These are phyloP conservation scores for Nidularia pulvinata DNA, from an alignment of 768 basidiomycete genomes.

Conservation along the genomic window DNA sequence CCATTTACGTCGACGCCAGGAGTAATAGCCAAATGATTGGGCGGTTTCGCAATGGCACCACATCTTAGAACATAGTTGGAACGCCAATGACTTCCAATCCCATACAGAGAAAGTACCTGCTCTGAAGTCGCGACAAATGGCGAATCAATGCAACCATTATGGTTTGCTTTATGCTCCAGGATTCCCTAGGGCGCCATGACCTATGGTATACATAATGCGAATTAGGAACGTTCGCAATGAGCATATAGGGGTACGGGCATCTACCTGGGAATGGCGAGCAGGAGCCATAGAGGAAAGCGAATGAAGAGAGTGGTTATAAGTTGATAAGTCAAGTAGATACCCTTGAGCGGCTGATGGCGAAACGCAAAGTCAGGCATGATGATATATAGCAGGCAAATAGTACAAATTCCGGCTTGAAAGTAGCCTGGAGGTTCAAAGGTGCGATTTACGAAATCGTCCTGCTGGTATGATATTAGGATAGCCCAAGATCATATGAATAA, in stretches of 20 bases:
- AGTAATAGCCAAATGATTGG: slow-evolving; percentile 39
- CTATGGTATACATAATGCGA: slow-evolving; percentile 23
- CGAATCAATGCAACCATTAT: slow-evolving; percentile 33
- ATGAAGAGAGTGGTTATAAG: slow-evolving; percentile 35
- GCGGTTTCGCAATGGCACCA: slow-evolving; percentile 24
- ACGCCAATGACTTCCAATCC: background rate
- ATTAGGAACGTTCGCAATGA: too few species aligned
- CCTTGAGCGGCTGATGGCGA: slow-evolving; percentile 48
- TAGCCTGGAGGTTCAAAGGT: too few species aligned
- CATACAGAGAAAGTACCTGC: slow-evolving; percentile 19
- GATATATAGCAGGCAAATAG: too few species aligned
- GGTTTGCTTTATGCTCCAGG: slow-evolving; percentile 43
- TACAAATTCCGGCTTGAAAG: too few species aligned
- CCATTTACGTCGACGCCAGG: slow-evolving; percentile 40
- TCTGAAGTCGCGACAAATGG: slow-evolving; percentile 15
- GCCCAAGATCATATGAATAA: too few species aligned
- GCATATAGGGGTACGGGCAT: background rate
- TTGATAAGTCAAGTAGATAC: slow-evolving; percentile 43
- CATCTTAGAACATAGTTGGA: slow-evolving; percentile 19
- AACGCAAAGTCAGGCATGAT: too few species aligned
- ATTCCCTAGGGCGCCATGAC: slow-evolving; percentile 38
- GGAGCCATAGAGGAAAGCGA: slow-evolving; percentile 46
- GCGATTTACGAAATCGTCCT: too few species aligned
- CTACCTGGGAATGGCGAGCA: slow-evolving; percentile 37
- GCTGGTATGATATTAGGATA: too few species aligned